Evolutionary conservation across 768 basidiomycete genomes (phyloP), one percentile per base, ranked within the genome.

Genomic region (Boletus reticulatus): DNA sequence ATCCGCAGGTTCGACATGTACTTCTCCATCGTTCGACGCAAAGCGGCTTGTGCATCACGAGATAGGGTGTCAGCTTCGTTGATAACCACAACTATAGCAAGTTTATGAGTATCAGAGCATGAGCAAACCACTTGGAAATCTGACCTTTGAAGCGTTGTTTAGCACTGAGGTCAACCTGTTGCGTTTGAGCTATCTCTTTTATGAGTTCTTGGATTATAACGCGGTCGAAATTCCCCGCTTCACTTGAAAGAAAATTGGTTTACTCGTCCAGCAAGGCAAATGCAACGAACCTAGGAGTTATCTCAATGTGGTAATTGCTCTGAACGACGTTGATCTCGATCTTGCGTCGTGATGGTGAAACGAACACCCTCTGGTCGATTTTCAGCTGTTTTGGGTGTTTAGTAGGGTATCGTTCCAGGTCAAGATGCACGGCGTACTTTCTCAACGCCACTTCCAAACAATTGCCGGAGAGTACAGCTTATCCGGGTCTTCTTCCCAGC

Each of bases 401-500:
- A 53, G 41, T 17, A 39, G 29, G 17, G 43, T 22, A 10, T 20
- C n/a, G 27, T 19, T 37, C 24, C 19, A 42, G 29, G 17, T 24
- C 43, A 37, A 41, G 46, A 36, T 24, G 41, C 8, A 7, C n/a
- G 44, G 60, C 79, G 27, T 57, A 89, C 96, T 80, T 95, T 98
- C 71, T 98, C 96, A 2, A 88, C 93, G 1, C 95, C 93, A 43
- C 84, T 78, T 1, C 96, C 97, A 73, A 94, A 99, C 48, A 98
- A 71, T 64, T 97, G 87, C 59, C 88, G 78, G 55, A 99, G 70
- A 7, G 92, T 95, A 58, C 90, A 92, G 62, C 88, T 87, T 63
- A 98, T 94, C 37, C 96, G 80, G 43, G 96, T 98, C 81, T 99
- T 99, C 79, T 98, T 98, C 16, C 96, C 96, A 14, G 96, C 94